These are phyloP conservation scores for Ephemerocybe angulata DNA, from an alignment of 768 basidiomycete genomes.

Conservation along the genomic window DNA sequence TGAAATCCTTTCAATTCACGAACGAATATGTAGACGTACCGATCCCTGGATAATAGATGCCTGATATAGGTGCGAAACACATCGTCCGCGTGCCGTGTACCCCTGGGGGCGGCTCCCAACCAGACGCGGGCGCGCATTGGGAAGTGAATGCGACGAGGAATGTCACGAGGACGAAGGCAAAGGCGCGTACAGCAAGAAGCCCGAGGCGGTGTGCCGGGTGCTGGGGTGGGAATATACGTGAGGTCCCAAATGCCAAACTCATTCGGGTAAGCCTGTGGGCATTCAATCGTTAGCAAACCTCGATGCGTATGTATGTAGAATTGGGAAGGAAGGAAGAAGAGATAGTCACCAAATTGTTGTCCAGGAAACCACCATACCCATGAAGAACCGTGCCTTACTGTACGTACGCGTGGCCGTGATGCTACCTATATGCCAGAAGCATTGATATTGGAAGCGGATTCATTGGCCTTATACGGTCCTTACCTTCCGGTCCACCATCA, in stretches of 20 bases:
- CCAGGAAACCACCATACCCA: background rate
- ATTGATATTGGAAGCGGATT: no score
- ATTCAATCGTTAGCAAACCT: background rate
- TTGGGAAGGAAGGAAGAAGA: background rate
- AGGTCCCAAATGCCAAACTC: background rate
- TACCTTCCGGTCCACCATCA: background rate
- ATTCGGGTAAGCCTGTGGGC: background rate
- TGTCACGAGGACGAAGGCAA: background rate
- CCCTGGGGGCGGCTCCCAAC: background rate
- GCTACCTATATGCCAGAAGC: background rate
- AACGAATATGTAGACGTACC: background rate
- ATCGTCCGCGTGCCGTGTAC: background rate
- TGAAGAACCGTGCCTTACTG: background rate
- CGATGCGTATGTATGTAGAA: background rate
- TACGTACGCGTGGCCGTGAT: background rate
- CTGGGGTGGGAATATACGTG: background rate
- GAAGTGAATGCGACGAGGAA: background rate
- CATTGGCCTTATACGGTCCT: background rate
- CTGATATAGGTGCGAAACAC: background rate
- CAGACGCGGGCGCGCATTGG: background rate
- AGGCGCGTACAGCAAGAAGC: background rate
- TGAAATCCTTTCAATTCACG: background rate
- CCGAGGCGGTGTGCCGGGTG: background rate
- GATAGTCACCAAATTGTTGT: background rate
- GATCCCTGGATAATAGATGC: background rate